Percentiles rank a stretch among this genome's conserved stretches.
Evolutionary conservation across 768 basidiomycete species (phyloP).

Genomic region (Gyrodon lividus): DNA sequence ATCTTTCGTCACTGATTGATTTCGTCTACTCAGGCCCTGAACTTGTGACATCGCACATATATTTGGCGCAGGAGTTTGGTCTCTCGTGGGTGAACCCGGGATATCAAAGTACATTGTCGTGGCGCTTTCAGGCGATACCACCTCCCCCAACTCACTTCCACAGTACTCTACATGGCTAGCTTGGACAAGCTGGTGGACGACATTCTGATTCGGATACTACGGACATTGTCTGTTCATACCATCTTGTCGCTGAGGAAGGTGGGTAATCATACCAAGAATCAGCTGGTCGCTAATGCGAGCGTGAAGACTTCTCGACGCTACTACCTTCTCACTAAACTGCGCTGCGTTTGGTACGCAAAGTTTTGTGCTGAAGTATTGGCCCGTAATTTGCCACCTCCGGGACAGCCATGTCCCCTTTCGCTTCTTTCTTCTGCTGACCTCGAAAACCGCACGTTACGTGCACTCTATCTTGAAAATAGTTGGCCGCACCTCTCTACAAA

Average conservation of each 20-base stretch:
- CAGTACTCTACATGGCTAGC: neutral
- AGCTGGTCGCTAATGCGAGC: neutral
- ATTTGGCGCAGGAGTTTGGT: neutral
- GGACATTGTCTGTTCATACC: constrained; percentile 10
- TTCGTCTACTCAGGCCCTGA: neutral
- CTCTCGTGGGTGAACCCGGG: constrained; percentile 1
- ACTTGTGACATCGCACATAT: neutral
- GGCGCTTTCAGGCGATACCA: constrained; percentile 1
- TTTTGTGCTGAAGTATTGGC: constrained; percentile 25
- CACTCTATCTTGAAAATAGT: constrained; percentile 21
- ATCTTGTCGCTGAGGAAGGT: constrained; percentile 25
- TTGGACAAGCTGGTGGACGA: constrained; percentile 30
- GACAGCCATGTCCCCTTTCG: constrained; percentile 8
- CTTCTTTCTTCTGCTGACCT: constrained; percentile 22
- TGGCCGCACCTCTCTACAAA: constrained; percentile 22
- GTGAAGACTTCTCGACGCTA: constrained; percentile 28
- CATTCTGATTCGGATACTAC: constrained; percentile 22
- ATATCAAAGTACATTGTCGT: neutral
- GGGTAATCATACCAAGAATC: neutral
- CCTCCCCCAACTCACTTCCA: neutral
- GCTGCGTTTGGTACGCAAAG: constrained; percentile 22
- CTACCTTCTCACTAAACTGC: constrained; percentile 24
- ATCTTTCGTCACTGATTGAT: neutral
- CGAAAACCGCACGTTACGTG: constrained; percentile 28
- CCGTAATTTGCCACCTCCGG: constrained; percentile 20